Evolutionary conservation across 164 flowering plant species (phyloP), one percentile per base, ranked within the genome.

Genomic region (Taxillus chinensis): DNA sequence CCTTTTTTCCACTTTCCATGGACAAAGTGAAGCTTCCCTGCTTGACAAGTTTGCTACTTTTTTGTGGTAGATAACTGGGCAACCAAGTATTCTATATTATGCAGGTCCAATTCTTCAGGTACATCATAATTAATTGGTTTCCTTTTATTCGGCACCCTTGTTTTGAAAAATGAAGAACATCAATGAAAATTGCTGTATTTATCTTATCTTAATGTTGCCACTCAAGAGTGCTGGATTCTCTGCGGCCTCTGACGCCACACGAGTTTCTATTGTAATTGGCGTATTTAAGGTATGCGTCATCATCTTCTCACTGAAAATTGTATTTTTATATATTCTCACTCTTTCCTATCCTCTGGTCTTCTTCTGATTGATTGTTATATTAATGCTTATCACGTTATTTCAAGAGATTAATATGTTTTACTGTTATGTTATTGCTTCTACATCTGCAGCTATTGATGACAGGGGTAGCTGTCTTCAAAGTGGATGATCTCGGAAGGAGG

Each of bases 61-160:
- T 43, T 63, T 68, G 16, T 78, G 71, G 63, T 81, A 93, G 99
- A 89, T 93, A 71, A 90, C 99, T 43, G 99, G 96, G 61, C 96
- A 93, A 64, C 99, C 99, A 48, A 93, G 99, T 78, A 97, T 93
- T 64, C 73, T 93, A 39, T 90, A 93, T 73, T 93, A 90, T 77
- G 97, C 99, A 4, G 99, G 91, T 68, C 58, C 95, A n/a, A 90
- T 93, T 70, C 93, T 90, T 63, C 97, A 93, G 99, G 97, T 90
- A 81, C 0, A 41, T 43, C 16, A 63, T 9, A 9, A 43, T 9
- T 43, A 43, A 43, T 43, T 43, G 10, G 10, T 0, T 6, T 43
- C 46, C 10, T 43, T 43, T 43, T 43, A 43, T 43, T 43, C 46
- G 0, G 27, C 27, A 2, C 27, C 27, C 27, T 27, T 27, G 1